Conservation (phyloP, 805 yeast genomes). For the Brettanomyces nanus region DNA sequence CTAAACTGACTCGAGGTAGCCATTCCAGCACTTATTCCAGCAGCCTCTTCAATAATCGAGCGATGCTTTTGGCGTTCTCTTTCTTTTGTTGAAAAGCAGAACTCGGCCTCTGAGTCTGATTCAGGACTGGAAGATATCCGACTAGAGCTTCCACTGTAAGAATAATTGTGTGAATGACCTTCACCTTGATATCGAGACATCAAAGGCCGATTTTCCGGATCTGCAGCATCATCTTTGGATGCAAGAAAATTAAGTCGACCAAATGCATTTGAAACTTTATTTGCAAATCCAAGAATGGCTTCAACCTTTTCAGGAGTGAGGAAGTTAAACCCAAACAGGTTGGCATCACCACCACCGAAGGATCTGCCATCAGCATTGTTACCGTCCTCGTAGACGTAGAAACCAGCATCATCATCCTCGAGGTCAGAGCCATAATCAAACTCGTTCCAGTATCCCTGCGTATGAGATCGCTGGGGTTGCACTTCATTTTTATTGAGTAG, state of each 20-base stretch:
- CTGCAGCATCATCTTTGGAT: neutral
- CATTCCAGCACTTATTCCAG: neutral
- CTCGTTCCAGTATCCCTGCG: constrained; percentile 54
- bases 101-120: constrained; percentile 3
- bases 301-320: constrained; percentile 17
- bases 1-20: constrained; percentile 1
- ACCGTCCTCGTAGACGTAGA: constrained; percentile 33
- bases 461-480: constrained; percentile 8
- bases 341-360: constrained; percentile 15
- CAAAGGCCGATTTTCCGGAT: neutral
- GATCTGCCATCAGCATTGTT: constrained; percentile 17
- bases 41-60: neutral
- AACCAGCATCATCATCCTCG: constrained; percentile 22
- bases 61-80: neutral
- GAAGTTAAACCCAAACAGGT: constrained; percentile 12
- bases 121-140: neutral
- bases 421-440: constrained; percentile 56
- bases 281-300: constrained; percentile 17
- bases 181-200: neutral
- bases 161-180: neutral
- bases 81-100: neutral
- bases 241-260: neutral
- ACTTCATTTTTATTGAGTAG: constrained; percentile 24
- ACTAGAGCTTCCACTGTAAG: neutral
- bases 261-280: constrained; percentile 8